Conservation (phyloP, 768 basidiomycete genomes). For the Pisolithus microcarpus region DNA sequence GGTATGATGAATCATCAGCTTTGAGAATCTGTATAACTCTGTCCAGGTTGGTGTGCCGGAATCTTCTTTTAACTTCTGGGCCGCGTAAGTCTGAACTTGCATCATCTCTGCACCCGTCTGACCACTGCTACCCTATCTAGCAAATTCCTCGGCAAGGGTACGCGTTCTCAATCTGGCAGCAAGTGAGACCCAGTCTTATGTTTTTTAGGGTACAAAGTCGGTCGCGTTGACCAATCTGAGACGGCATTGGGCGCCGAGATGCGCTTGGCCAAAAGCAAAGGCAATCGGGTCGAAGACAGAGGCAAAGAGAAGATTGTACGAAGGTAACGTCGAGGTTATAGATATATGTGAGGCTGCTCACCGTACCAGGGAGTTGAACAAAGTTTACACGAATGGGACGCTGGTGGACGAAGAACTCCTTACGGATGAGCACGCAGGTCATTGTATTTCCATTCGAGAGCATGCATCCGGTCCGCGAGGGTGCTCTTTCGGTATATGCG, state of each 20-base stretch:
- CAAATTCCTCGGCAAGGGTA: constrained; percentile 79
- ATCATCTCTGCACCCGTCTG: neutral
- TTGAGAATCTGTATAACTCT: neutral
- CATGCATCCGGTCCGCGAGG: constrained; percentile 28
- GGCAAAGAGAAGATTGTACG: constrained; percentile 83
- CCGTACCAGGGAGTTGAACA: constrained; percentile 69
- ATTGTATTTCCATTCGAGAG: constrained; percentile 87
- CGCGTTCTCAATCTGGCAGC: neutral
- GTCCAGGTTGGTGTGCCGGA: constrained; percentile 90
- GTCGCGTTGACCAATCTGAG: constrained; percentile 93
- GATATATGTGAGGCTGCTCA: neutral
- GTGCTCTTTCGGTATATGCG: constrained; percentile 79
- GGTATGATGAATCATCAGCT: constrained; percentile 39
- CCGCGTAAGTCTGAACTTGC: constrained; percentile 49
- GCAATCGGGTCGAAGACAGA: constrained; percentile 41
- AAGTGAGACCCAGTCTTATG: neutral
- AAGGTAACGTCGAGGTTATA: constrained; percentile 35
- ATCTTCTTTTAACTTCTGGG: constrained; percentile 88
- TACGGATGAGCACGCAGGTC: constrained; percentile 88
- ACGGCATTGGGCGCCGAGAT: constrained; percentile 97
- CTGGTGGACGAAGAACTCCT: constrained; percentile 86
- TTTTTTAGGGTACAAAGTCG: constrained; percentile 77
- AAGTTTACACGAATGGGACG: constrained; percentile 95
- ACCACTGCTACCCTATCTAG: constrained; percentile 27
- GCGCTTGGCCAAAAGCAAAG: constrained; percentile 66